Conservation (phyloP, 352 stramenopile genomes). For the Paralagenidium karlingii region DNA sequence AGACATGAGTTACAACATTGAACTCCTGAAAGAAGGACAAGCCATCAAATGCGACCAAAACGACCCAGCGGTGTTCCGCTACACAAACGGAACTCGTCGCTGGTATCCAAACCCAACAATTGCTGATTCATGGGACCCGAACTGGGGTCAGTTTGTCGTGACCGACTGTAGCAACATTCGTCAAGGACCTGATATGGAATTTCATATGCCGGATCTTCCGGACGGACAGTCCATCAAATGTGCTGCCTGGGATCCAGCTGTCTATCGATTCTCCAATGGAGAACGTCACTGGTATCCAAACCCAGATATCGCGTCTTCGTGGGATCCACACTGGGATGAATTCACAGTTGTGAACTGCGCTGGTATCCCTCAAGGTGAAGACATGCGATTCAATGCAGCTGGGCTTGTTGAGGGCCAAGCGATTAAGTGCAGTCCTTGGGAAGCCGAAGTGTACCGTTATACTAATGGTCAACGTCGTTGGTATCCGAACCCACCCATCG, state of each 20-base stretch:
- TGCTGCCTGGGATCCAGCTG: neutral
- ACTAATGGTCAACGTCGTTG: too few relatives aligned
- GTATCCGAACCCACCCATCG: too few relatives aligned
- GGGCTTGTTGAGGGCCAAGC: neutral
- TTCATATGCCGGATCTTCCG: constrained; percentile 3
- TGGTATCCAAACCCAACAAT: constrained; percentile 11
- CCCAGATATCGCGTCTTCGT: constrained; percentile 2
- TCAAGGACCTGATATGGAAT: constrained; percentile 10
- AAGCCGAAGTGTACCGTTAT: constrained; percentile 1
- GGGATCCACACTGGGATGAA: constrained; percentile 5
- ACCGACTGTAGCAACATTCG: constrained; percentile 7
- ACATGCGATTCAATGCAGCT: constrained; percentile 14
- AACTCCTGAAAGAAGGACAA: constrained; percentile 3
- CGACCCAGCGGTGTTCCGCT: neutral
- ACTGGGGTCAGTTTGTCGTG: too few relatives aligned
- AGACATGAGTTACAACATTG: constrained; percentile 5
- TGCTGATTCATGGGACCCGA: too few relatives aligned
- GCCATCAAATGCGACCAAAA: constrained; percentile 3
- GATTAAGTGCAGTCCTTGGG: constrained; percentile 3
- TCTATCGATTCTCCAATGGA: constrained; percentile 5
- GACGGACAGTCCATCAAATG: constrained; percentile 4
- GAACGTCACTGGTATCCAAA: constrained; percentile 2
- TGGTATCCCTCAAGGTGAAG: constrained; percentile 4
- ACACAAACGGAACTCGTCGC: constrained; percentile 1
- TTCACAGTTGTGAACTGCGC: constrained; percentile 12